Evolutionary conservation across 805 yeast species (phyloP).

Genomic region (Diddensiella santjacobensis): DNA sequence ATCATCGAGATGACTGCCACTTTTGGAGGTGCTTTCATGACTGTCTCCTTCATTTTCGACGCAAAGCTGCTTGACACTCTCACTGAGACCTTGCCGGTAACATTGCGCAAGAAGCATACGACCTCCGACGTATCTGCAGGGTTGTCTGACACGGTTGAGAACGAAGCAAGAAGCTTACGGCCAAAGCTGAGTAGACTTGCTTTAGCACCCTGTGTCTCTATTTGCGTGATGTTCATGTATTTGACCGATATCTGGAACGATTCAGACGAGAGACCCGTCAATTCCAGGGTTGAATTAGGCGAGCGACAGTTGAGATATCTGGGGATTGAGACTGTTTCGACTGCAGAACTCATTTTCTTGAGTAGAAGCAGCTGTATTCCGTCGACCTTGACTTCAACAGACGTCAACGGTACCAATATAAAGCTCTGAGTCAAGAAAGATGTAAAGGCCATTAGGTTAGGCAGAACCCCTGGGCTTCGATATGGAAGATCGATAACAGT

Average conservation of each 20-base stretch:
- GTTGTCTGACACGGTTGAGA: conserved; percentile 29
- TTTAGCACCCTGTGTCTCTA: conserved; percentile 23
- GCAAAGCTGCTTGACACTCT: conserved; percentile 31
- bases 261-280: conserved; percentile 25
- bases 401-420: conserved; percentile 32
- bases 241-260: conserved; percentile 29
- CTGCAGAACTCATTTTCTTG: conserved; percentile 25
- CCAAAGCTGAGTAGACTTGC: conserved; percentile 31
- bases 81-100: conserved; percentile 33
- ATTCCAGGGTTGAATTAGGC: conserved; percentile 26
- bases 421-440: conserved; percentile 39
- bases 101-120: conserved; percentile 28
- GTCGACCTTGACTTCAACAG: conserved; percentile 31
- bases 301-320: conserved; percentile 23
- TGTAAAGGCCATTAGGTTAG: conserved; percentile 33
- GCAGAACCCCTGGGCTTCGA: conserved; percentile 27
- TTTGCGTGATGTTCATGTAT: conserved; percentile 37
- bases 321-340: conserved; percentile 25
- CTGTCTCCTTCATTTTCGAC: conserved; percentile 33
- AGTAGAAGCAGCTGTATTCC: conserved; percentile 28
- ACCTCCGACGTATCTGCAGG: conserved; percentile 33
- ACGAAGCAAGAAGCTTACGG: conserved; percentile 27
- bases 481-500: conserved; percentile 39
- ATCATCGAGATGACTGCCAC: conserved; percentile 34
- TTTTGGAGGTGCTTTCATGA: conserved; percentile 40